Percentiles rank a stretch among this genome's conserved stretches.
Evolutionary conservation across 352 stramenopile species (phyloP).

Genomic region (Phytopythium chamaehyphon): DNA sequence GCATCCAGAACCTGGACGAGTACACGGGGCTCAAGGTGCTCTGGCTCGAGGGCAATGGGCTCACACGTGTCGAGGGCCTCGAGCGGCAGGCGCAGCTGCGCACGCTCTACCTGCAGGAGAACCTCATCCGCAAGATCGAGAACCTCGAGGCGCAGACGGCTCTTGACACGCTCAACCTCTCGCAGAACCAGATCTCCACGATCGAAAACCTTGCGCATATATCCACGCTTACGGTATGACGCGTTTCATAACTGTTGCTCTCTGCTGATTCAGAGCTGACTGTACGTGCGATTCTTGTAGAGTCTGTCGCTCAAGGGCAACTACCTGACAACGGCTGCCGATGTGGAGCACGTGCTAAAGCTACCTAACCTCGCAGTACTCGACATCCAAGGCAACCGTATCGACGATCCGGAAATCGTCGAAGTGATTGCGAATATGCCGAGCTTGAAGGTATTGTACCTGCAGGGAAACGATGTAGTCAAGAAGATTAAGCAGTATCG

Average conservation of each 20-base stretch:
- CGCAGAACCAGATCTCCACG: conserved; percentile 73
- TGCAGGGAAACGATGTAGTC: conserved; percentile 84
- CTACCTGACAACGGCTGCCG: conserved; percentile 53
- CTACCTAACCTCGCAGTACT: conserved; percentile 66
- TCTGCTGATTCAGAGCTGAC: not conserved
- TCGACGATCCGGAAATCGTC: conserved; percentile 55
- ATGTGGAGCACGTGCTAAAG: conserved; percentile 61
- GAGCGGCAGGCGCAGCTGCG: conserved; percentile 82
- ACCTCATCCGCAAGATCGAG: conserved; percentile 93
- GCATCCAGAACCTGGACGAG: conserved; percentile 93
- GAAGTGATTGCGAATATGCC: conserved; percentile 68
- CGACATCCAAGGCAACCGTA: conserved; percentile 83
- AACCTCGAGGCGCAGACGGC: conserved; percentile 47
- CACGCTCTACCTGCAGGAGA: conserved; percentile 94
- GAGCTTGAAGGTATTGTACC: conserved; percentile 80
- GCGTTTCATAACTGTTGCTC: not conserved
- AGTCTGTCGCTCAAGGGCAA: conserved; percentile 77
- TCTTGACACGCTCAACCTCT: conserved; percentile 80
- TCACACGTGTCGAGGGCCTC: conserved; percentile 89
- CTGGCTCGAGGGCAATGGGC: conserved; percentile 93
- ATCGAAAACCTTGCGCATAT: conserved; percentile 79
- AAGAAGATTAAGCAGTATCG: conserved; percentile 87
- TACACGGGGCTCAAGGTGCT: conserved; percentile 93
- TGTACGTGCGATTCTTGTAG: conserved; percentile 10
- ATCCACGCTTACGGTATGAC: conserved; percentile 53